A percentile compares a stretch with the other conserved stretches of the same genome.
phyloP scores from a whole-genome alignment of 345 rosid genomes.

The Schrenkiella parvula region DNA sequence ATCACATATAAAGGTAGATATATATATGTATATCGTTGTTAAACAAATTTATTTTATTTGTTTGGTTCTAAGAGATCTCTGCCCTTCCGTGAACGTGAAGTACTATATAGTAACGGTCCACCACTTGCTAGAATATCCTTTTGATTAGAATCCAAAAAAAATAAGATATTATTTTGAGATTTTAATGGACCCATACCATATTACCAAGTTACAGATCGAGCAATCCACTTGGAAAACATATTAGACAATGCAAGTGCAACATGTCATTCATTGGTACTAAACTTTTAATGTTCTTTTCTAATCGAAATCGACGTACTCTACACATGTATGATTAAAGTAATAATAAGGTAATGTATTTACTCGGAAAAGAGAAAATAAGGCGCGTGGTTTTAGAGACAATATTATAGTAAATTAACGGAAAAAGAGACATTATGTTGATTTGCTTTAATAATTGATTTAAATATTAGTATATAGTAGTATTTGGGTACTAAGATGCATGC shows the following conservation, averaged over 20 bases:
- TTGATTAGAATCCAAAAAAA: constrained; percentile 26
- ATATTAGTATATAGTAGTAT: neutral
- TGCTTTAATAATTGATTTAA: neutral
- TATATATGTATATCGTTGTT: neutral
- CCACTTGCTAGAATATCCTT: constrained; percentile 29
- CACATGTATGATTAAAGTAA: neutral
- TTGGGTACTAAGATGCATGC: constrained; percentile 20
- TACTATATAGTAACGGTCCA: constrained; percentile 28
- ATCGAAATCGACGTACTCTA: constrained; percentile 17
- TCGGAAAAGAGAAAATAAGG: constrained; percentile 6
- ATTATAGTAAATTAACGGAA: neutral
- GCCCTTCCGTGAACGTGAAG: constrained; percentile 38
- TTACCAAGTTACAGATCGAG: constrained; percentile 29
- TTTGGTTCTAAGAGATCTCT: constrained; percentile 19
- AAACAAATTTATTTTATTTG: neutral
- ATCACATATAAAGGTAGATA: neutral
- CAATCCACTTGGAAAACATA: constrained; percentile 27
- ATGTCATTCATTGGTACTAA: constrained; percentile 25
- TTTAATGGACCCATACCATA: constrained; percentile 34
- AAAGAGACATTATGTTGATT: neutral
- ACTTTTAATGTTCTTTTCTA: constrained; percentile 18
- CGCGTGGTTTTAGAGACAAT: constrained; percentile 1
- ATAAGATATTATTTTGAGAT: constrained; percentile 32
- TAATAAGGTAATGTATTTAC: neutral
- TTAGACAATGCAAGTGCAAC: constrained; percentile 26